Percentiles rank a stretch among this genome's conserved stretches.
Evolutionary conservation across 108 stramenopile genomes (phyloP).

Genomic region (Nitzschia sp.): DNA sequence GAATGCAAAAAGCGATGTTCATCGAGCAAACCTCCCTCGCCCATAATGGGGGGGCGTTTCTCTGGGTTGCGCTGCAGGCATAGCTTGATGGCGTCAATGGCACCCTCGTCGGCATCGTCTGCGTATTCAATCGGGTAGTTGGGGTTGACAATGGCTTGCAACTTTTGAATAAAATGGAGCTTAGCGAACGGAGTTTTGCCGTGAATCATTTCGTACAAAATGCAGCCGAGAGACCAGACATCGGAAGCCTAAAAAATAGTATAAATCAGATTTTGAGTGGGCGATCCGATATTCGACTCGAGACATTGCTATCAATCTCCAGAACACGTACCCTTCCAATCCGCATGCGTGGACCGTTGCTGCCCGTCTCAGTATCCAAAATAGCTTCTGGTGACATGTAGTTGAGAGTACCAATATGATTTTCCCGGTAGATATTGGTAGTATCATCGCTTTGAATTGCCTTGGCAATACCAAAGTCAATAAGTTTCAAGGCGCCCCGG

Average conservation of each 20-base stretch:
- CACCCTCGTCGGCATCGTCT: slow-evolving; percentile 53
- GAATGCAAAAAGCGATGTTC: slow-evolving; percentile 73
- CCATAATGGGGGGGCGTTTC: slow-evolving; percentile 78
- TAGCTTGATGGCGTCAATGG: slow-evolving; percentile 80
- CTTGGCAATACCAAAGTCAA: slow-evolving; percentile 99
- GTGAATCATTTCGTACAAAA: slow-evolving; percentile 97
- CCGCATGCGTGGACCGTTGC: slow-evolving; percentile 59
- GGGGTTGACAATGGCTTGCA: slow-evolving; percentile 93
- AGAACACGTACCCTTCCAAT: slow-evolving; percentile 61
- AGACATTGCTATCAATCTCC: neutral
- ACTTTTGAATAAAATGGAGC: slow-evolving; percentile 92
- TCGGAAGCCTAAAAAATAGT: slow-evolving; percentile 68
- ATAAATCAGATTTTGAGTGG: neutral
- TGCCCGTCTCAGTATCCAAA: slow-evolving; percentile 76
- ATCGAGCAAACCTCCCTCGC: slow-evolving; percentile 79
- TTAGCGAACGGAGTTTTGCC: slow-evolving; percentile 93
- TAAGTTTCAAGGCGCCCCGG: slow-evolving; percentile 95
- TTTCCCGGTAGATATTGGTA: slow-evolving; percentile 97
- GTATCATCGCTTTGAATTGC: slow-evolving; percentile 96
- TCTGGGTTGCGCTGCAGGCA: slow-evolving; percentile 80
- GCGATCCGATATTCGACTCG: neutral
- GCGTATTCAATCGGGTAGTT: slow-evolving; percentile 81
- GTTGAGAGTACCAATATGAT: slow-evolving; percentile 97
- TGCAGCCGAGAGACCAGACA: slow-evolving; percentile 96
- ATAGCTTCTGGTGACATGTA: slow-evolving; percentile 99